Percentiles rank a stretch among this genome's conserved stretches.
phyloP scores from a whole-genome alignment of 345 rosid species.

The Aquilaria yunnanensis region DNA sequence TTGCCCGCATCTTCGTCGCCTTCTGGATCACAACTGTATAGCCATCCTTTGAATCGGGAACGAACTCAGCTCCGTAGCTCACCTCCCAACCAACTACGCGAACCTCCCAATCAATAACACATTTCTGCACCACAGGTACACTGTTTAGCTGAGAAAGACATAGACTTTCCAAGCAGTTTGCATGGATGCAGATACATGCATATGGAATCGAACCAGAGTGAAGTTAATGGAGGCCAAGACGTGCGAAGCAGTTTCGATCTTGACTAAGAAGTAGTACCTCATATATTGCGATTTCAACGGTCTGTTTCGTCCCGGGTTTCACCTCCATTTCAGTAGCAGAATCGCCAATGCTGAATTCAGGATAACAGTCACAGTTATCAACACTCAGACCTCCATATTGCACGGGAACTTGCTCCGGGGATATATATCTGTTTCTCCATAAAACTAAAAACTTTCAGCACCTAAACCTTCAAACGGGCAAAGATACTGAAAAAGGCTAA shows the following conservation, averaged over 20 bases:
- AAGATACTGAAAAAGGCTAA: not conserved
- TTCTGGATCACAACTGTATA: constrained; percentile 72
- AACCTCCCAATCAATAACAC: constrained; percentile 77
- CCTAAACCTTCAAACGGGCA: not conserved
- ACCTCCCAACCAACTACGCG: constrained; percentile 95
- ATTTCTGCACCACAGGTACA: constrained; percentile 41
- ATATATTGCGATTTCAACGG: constrained; percentile 73
- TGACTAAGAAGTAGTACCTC: constrained; percentile 42
- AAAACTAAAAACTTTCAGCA: not conserved
- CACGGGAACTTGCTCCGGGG: constrained; percentile 84
- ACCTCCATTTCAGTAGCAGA: constrained; percentile 60
- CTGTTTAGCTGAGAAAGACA: too few relatives aligned
- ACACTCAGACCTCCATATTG: constrained; percentile 88
- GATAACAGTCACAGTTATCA: constrained; percentile 75
- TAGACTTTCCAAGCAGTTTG: too few relatives aligned
- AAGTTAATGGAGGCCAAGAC: not conserved
- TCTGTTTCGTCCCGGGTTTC: constrained; percentile 79
- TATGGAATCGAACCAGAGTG: not conserved
- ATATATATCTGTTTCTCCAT: constrained; percentile 42
- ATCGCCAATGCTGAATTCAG: constrained; percentile 66
- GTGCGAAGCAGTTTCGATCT: not conserved
- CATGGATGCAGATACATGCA: too few relatives aligned
- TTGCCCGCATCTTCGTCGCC: constrained; percentile 54
- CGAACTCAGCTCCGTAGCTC: constrained; percentile 75
- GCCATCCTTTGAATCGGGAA: constrained; percentile 57